phyloP scores from a whole-genome alignment of 768 basidiomycete species.

The Candolleomyces aberdarensis region DNA sequence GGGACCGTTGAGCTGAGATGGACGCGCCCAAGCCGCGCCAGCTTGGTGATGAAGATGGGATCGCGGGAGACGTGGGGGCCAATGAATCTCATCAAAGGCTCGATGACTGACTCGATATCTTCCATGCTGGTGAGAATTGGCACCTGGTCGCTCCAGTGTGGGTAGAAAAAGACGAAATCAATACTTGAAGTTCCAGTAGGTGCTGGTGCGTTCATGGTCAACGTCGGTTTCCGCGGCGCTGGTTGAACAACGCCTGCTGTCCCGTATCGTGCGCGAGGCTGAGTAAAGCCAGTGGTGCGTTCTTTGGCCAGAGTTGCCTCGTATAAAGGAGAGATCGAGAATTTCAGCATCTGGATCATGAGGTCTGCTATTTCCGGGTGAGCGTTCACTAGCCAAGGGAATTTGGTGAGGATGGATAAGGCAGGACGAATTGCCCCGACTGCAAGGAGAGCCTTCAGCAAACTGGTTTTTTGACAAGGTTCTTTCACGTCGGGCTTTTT shows the following conservation, averaged over 20 bases:
- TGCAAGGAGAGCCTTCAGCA: slow-evolving; percentile 78
- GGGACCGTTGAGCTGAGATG: slow-evolving; percentile 56
- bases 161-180: slow-evolving; percentile 91
- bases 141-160: slow-evolving; percentile 72
- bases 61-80: slow-evolving; percentile 81
- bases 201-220: slow-evolving; percentile 77
- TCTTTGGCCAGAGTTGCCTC: slow-evolving; percentile 48
- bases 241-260: slow-evolving; percentile 50
- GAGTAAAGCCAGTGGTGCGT: slow-evolving; percentile 53
- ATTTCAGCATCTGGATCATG: slow-evolving; percentile 69
- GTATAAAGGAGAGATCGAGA: slow-evolving; percentile 71
- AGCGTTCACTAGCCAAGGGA: slow-evolving; percentile 81
- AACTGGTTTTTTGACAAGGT: slow-evolving; percentile 75
- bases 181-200: slow-evolving; percentile 72
- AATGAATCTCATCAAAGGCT: slow-evolving; percentile 77
- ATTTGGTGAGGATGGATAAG: slow-evolving; percentile 74
- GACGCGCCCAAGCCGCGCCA: slow-evolving; percentile 71
- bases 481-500: slow-evolving; percentile 44
- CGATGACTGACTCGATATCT: slow-evolving; percentile 72
- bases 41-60: slow-evolving; percentile 72
- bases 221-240: slow-evolving; percentile 54
- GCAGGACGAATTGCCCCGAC: slow-evolving; percentile 82
- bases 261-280: slow-evolving; percentile 63
- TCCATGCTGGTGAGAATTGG: slow-evolving; percentile 61
- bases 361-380: slow-evolving; percentile 85